Evolutionary conservation across 495 filamentous ascomycete genomes (phyloP), one percentile per base, ranked within the genome.

Genomic region (Aspergillus sclerotioniger): DNA sequence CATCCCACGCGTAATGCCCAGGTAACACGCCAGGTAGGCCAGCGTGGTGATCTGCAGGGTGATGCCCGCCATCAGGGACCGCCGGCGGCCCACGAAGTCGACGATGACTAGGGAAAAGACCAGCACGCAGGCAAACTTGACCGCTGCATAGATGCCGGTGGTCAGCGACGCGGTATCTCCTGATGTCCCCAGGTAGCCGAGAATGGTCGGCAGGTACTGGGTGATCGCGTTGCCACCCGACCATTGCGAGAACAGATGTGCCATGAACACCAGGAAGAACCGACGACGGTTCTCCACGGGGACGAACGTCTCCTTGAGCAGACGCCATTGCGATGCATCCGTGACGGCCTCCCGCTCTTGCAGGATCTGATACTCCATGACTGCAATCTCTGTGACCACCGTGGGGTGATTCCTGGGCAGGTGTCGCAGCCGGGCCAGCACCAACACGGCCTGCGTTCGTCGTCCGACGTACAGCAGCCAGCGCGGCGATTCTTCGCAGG

Each of bases 251-350:
- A 71, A 65, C 0, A 71, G 52, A 12, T 58, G 60, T 0, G 60
- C 64, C 66, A 67, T 65, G 58, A 64, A 62, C 9, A 65, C 63
- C 8, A 67, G 57, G 52, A 85, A 73, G 15, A 79, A 82, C 13
- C 84, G 79, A 54, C 84, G 82, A 39, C 83, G 71, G 70, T 87
- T 87, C 1, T 80, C 76, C 13, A 72, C 65, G 43, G 87, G 82
- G 16, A 74, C 74, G 76, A 86, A 86, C 75, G 86, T 85, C 60
- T 89, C 87, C 57, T 76, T 80, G 54, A 84, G 75, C 29, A 88
- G 70, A 53, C 83, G 78, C 81, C 75, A 81, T 66, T 82, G 78
- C 20, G 62, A 71, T 12, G 77, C 72, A 10, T 80, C 84, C 13
- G 78, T 77, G 8, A 83, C 74, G 9, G 84, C 66, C 3, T 76